Conservation (phyloP, 352 stramenopile species). For the Paralagenidium karlingii region DNA sequence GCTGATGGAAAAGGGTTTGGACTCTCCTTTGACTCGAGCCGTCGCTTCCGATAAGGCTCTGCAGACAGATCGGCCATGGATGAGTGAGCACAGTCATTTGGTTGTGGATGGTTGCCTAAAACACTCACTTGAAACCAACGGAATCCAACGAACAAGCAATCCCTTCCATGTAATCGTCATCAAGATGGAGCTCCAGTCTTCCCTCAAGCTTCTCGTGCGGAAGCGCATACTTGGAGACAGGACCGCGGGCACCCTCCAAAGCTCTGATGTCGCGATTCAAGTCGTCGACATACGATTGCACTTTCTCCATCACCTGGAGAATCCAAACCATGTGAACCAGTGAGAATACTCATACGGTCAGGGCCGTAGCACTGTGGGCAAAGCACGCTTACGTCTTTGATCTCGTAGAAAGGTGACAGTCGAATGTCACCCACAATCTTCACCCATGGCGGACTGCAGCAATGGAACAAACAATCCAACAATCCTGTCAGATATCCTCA, state of each 20-base stretch:
- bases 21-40: slow-evolving; percentile 49
- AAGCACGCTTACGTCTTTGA: slow-evolving; percentile 74
- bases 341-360: neutral
- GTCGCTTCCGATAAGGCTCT: slow-evolving; percentile 69
- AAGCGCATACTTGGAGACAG: slow-evolving; percentile 86
- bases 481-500: no score
- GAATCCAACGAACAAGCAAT: slow-evolving; percentile 88
- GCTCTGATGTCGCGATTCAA: slow-evolving; percentile 78
- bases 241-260: slow-evolving; percentile 71
- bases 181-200: slow-evolving; percentile 82
- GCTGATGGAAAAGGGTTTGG: slow-evolving; percentile 87
- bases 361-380: slow-evolving; percentile 18
- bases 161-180: slow-evolving; percentile 70
- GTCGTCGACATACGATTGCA: slow-evolving; percentile 76
- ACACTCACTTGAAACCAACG: slow-evolving; percentile 62
- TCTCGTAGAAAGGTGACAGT: slow-evolving; percentile 87
- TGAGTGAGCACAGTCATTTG: slow-evolving; percentile 24
- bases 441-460: slow-evolving; percentile 67
- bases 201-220: slow-evolving; percentile 63
- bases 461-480: slow-evolving; percentile 27
- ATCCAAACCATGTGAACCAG: slow-evolving; percentile 13
- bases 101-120: slow-evolving; percentile 13
- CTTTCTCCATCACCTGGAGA: slow-evolving; percentile 45
- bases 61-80: slow-evolving; percentile 12
- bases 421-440: slow-evolving; percentile 86